Evolutionary conservation across 345 rosid species (phyloP), one percentile per base, ranked within the genome.

Genomic region (Hibiscus trionum): DNA sequence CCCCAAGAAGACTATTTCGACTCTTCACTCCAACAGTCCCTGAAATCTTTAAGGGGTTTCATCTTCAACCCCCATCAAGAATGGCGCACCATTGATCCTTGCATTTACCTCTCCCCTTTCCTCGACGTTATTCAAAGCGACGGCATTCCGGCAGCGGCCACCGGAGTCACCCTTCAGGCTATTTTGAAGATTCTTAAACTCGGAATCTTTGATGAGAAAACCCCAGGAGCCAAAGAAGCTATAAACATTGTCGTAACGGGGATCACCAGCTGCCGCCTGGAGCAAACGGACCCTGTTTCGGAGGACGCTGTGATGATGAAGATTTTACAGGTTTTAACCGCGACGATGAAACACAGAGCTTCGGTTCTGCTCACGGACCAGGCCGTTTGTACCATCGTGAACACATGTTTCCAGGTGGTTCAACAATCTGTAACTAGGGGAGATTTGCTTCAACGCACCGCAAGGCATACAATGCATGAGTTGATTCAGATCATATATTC

Each of bases 61-160:
- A 88, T 94, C 37, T 94, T 94, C 86, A 94, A 88, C 76, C 98
- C 98, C 15, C 97, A 86, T 29, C 96, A 94, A 47, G 90, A 90
- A 46, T 94, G 97, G 97, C 84, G 86, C 0, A 77, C 82, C 52
- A 80, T 89, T 2, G 96, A 91, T 80, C 98, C 98, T 10, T 84
- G 90, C 21, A 79, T 90, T 65, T 94, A 94, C 39, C 82, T 94
- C 7, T 80, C 91, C 17, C 95, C 97, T 0, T 94, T 94, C 61
- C 88, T 94, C 11, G 97, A 94, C 46, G 96, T 88, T 5, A 75
- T 88, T 16, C 97, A 90, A 52, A 86, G 93, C 72, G 96, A 90
- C 47, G 91, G 86, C 61, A 82, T 91, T 17, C 97, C 97, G 0
- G 93, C 97, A 2, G 70, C 85, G 0, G 98, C 97, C 61, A 94